Base-by-base conservation (phyloP, 2,329 filamentous ascomycete species). In the Penicillium vulpinum region DNA sequence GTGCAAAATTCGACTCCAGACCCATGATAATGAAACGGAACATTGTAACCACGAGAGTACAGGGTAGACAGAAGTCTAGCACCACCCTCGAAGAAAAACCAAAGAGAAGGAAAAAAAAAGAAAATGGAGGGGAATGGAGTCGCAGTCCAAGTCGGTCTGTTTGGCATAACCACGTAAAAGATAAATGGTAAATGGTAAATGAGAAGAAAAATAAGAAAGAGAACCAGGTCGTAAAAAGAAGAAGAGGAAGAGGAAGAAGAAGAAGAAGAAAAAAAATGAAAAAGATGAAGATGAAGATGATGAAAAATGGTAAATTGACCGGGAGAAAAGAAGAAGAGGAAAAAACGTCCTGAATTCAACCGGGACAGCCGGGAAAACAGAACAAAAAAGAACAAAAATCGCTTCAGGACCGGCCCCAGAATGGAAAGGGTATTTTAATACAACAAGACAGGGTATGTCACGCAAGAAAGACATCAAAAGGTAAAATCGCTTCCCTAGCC, bases 111-210 rank as follows among this genome's bases (percentile, higher is more conserved):
- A 64, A 61, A 64, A 67, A 48, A 56, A 55, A 44, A 48, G 36
- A 55, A 59, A 58, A 41, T 49, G 28, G 47, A 44, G 51, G 41
- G 51, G 49, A 55, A 51, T 58, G 51, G 54, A 63, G 53, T 74
- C 71, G 65, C 73, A 70, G 71, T 73, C 67, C 74, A 70, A 66
- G 63, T 63, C 66, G 62, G 68, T 70, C 70, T 72, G 70, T 69
- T 70, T 71, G 67, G 70, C 73, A 72, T 74, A 70, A 73, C 67
- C 72, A 73, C 73, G 68, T 75, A 73, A 72, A 69, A 60, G 52
- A 51, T 21, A 43, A 50, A 48, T n/a, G 3, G 8, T 57, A 28
- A 41, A 22, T 16, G 28, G 13, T 10, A 8, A 64, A 59, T 61
- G 52, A 40, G 22, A 45, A n/a, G 63, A 60, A 62, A 54, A 35